Conservation (phyloP, 257 asterid species). For the Schizonepeta tenuifolia region DNA sequence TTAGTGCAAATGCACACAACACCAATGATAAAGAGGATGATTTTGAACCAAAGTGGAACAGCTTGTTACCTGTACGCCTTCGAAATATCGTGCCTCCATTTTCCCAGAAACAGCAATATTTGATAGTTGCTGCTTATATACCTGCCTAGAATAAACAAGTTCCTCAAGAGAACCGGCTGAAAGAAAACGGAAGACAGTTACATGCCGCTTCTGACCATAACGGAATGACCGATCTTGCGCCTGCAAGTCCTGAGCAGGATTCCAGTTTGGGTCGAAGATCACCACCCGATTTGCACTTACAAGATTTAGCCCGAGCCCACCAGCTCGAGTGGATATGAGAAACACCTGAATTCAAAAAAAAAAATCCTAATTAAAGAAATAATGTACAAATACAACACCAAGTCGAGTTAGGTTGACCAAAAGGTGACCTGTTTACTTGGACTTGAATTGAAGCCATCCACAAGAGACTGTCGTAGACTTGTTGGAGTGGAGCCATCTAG, state of each 20-base stretch:
- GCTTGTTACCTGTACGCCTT: constrained; percentile 85
- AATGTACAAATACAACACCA: not conserved
- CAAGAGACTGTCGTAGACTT: constrained; percentile 80
- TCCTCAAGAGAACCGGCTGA: constrained; percentile 98
- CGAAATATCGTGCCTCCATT: constrained; percentile 86
- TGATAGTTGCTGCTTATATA: constrained; percentile 91
- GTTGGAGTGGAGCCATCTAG: constrained; percentile 95
- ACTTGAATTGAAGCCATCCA: constrained; percentile 87
- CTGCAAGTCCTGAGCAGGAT: constrained; percentile 97
- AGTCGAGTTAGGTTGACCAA: constrained; percentile 26
- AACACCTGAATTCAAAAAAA: constrained; percentile 61
- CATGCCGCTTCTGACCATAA: constrained; percentile 89
- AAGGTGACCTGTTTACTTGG: constrained; percentile 89
- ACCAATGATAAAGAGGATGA: not conserved
- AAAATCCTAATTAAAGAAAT: not conserved
- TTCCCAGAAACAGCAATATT: constrained; percentile 92
- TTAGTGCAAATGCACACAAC: constrained; percentile 15
- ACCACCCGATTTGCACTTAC: constrained; percentile 95
- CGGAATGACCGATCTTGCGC: constrained; percentile 98
- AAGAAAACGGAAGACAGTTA: constrained; percentile 88
- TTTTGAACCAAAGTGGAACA: not conserved
- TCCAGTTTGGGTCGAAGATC: constrained; percentile 97
- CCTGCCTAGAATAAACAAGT: constrained; percentile 88
- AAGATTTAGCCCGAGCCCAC: constrained; percentile 96
- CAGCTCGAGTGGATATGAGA: constrained; percentile 95